A percentile compares a stretch with the other conserved stretches of the same genome.
Conservation (phyloP, 768 basidiomycete genomes). For the Pisolithus marmoratus region DNA sequence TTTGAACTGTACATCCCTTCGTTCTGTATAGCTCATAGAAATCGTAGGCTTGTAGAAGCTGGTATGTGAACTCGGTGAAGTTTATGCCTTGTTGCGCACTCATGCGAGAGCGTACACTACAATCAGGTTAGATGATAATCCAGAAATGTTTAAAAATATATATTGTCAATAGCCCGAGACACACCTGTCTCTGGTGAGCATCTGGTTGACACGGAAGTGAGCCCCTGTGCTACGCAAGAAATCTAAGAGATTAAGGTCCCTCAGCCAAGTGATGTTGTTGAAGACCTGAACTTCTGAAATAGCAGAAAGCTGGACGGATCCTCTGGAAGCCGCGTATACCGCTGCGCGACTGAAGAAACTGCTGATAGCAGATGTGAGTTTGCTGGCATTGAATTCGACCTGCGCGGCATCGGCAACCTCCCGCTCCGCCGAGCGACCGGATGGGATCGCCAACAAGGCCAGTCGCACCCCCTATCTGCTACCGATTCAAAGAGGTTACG, state of each 20-base stretch:
- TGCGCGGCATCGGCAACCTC: constrained; percentile 54
- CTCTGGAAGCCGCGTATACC: constrained; percentile 47
- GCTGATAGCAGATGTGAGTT: constrained; percentile 60
- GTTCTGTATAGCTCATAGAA: constrained; percentile 70
- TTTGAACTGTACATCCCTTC: constrained; percentile 72
- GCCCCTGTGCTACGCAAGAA: constrained; percentile 82
- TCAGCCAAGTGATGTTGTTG: constrained; percentile 78
- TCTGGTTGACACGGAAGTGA: constrained; percentile 76
- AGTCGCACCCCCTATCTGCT: constrained; percentile 91
- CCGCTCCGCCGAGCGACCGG: constrained; percentile 81
- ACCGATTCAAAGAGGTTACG: constrained; percentile 3
- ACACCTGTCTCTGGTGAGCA: constrained; percentile 89
- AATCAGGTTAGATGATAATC: constrained; percentile 4
- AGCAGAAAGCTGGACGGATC: constrained; percentile 6
- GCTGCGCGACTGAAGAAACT: constrained; percentile 66
- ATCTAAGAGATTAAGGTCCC: constrained; percentile 65
- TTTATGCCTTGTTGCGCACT: constrained; percentile 81
- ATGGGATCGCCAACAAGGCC: constrained; percentile 97
- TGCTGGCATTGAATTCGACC: constrained; percentile 59
- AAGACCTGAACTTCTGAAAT: constrained; percentile 35
- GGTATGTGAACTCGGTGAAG: constrained; percentile 98
- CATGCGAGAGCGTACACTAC: constrained; percentile 78
- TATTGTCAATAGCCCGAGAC: constrained; percentile 8
- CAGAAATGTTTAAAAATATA: neutral
- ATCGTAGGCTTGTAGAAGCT: constrained; percentile 95